A percentile compares a stretch with the other conserved stretches of the same genome.
Evolutionary conservation across 257 asterid genomes (phyloP).

Genomic region (Knoxia roxburghii): DNA sequence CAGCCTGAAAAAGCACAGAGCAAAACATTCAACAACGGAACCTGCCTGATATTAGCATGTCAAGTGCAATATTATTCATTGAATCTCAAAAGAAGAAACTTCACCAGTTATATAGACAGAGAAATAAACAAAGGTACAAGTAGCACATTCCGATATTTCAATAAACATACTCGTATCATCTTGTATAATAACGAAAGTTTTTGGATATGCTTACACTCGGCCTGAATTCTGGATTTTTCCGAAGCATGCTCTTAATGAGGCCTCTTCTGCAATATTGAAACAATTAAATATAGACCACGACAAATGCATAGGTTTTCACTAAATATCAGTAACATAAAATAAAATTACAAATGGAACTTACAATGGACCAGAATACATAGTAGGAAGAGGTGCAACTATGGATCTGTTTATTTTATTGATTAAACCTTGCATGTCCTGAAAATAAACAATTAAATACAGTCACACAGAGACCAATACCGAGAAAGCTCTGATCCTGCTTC

Average conservation of each 20-base stretch:
- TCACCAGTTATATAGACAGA: not conserved
- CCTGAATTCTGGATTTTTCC: conserved; percentile 83
- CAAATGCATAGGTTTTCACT: conserved; percentile 2
- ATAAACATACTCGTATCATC: not conserved
- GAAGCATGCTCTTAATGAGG: conserved; percentile 88
- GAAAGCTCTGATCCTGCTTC: not conserved
- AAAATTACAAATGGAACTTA: conserved; percentile 40
- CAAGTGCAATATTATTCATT: not conserved
- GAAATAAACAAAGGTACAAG: not conserved
- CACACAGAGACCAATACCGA: conserved; percentile 4
- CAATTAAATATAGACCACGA: conserved; percentile 8
- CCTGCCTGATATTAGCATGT: not conserved
- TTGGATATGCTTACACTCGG: conserved; percentile 62
- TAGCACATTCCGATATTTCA: not conserved
- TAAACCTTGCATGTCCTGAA: conserved; percentile 96
- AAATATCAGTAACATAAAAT: conserved; percentile 1
- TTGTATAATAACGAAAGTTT: not conserved
- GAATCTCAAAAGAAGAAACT: not conserved
- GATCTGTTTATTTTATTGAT: conserved; percentile 91
- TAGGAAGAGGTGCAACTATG: conserved; percentile 84
- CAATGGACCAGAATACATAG: conserved; percentile 82
- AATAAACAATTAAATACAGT: conserved; percentile 8
- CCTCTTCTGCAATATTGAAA: conserved; percentile 58
- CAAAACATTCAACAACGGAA: not conserved
- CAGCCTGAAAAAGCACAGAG: conserved; percentile 54